Evolutionary conservation across 2,329 filamentous ascomycete genomes (phyloP), one percentile per base, ranked within the genome.

Genomic region (Trichoderma semiorbis): DNA sequence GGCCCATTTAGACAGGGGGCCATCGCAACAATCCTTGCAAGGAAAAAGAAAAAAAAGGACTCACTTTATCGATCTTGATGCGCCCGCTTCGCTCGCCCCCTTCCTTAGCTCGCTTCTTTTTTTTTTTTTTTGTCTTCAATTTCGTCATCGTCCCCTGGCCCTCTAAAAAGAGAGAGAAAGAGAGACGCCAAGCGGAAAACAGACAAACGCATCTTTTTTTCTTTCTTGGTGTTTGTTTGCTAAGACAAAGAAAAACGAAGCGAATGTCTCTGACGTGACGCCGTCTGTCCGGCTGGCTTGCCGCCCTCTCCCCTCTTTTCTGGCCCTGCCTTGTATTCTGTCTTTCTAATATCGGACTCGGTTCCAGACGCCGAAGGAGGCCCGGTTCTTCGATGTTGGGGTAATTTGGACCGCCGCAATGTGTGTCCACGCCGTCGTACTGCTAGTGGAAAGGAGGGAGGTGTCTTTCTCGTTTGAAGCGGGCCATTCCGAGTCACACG

Each of bases 401-500:
- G 53, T 53, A 65, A 39, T 14, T 65, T 43, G n/a, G 43, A 36
- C 34, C 43, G 39, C 39, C 14, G 34, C 34, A 36, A 16, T 21
- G 8, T 55, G 6, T 26, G 26, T 24, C 18, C 62, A 50, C 34
- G 34, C 62, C 43, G 62, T 67, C 53, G 64, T 67, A 67, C 53
- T 67, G 64, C 64, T 67, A 58, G 50, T 43, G 24, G 64, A 60
- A 60, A 60, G 65, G 65, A 69, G 65, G 47, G 53, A 57, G 65
- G 36, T 21, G 57, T 39, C n/a, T 39, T 39, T 39, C 16, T 43
- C 39, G 18, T 18, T 43, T 32, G 28, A 36, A 34, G 55, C 55
- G 65, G 65, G 55, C 53, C 55, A 69, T 69, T 58, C 34, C 65
- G 65, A 53, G 47, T 24, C 64, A 57, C 65, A 69, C 65, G 65